Evolutionary conservation across 2,329 filamentous ascomycete genomes (phyloP).

Genomic region (Cladosporium sp.): DNA sequence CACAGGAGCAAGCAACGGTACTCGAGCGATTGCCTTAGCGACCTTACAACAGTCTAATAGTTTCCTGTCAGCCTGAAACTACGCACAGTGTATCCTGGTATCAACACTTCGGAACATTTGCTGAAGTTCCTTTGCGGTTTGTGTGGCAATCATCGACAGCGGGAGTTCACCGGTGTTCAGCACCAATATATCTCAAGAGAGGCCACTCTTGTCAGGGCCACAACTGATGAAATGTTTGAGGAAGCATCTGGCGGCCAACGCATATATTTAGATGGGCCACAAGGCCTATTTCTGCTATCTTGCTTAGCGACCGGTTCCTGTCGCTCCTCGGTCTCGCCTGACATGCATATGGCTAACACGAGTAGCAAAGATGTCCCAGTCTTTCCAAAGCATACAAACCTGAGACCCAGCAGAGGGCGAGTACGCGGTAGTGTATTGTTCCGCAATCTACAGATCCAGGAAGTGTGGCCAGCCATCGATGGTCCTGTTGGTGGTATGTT

Average conservation of each 20-base stretch:
- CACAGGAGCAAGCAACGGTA: background rate
- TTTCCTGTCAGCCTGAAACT: background rate
- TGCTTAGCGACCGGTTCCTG: background rate
- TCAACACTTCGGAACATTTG: background rate
- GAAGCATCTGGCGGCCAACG: too few relatives aligned
- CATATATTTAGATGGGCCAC: too few relatives aligned
- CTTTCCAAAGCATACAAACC: background rate
- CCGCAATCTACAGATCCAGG: background rate
- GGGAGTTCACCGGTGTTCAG: background rate
- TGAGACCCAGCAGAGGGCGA: background rate
- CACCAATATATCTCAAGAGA: background rate
- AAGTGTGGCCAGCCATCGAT: background rate
- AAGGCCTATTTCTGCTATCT: background rate
- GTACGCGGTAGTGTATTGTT: background rate
- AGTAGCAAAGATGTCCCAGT: background rate
- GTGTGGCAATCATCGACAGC: background rate
- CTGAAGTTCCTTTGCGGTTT: too few relatives aligned
- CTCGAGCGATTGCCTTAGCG: background rate
- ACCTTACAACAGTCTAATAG: background rate
- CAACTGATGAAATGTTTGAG: background rate
- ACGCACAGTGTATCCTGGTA: background rate
- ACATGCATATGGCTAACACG: background rate
- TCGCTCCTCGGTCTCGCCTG: background rate
- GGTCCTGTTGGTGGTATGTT: background rate
- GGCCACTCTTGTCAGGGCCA: background rate